Conservation (phyloP, 345 rosid species). For the Salix udensis region DNA sequence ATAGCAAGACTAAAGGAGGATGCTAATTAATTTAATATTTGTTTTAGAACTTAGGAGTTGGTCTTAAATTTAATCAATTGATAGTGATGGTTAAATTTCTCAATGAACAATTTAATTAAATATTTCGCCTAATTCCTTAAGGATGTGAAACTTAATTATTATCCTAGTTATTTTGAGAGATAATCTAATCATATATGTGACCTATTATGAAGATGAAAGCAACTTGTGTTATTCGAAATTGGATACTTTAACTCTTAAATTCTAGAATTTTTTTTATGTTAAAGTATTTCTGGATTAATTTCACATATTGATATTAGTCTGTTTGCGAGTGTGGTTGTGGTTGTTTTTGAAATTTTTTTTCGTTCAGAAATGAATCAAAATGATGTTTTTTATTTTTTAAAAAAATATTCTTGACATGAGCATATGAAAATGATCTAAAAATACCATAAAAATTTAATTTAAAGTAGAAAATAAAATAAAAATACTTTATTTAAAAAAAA, state of each 20-base stretch:
- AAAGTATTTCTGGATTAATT: no score
- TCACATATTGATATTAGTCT: no score
- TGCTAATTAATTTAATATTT: neutral
- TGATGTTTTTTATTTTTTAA: no score
- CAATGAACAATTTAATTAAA: neutral
- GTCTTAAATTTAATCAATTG: neutral
- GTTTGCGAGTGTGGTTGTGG: accelerated
- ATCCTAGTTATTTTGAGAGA: neutral
- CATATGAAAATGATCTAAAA: no score
- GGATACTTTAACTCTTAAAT: no score
- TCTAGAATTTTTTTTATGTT: no score
- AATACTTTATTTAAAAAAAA: no score
- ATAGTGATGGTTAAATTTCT: neutral
- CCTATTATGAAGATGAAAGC: neutral
- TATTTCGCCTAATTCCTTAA: neutral
- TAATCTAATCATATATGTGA: neutral
- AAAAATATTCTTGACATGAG: no score
- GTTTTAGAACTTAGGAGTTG: neutral
- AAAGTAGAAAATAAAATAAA: no score
- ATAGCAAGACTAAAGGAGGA: neutral
- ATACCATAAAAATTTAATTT: no score
- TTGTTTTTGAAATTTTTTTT: no score
- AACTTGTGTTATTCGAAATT: neutral
- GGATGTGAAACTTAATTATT: neutral
- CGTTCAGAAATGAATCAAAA: no score